phyloP scores from a whole-genome alignment of 108 stramenopile species.

The Cylindrotheca closterium region DNA sequence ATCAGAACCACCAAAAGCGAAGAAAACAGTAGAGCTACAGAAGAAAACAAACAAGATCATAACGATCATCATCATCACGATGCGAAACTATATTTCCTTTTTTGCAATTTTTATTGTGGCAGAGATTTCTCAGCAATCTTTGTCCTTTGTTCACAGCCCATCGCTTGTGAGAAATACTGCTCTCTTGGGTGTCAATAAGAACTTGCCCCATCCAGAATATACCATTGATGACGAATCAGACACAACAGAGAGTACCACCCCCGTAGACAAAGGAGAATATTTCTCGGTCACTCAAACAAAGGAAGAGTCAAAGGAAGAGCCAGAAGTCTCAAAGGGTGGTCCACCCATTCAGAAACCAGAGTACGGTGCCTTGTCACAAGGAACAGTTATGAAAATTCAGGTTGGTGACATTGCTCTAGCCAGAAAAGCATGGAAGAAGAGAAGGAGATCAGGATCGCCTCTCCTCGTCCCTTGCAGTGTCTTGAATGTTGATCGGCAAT shows the following conservation, averaged over 20 bases:
- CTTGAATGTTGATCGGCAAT: conserved; percentile 58
- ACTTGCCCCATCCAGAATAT: neutral
- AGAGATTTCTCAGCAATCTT: too few relatives aligned
- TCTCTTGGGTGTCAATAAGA: too few relatives aligned
- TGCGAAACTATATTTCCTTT: too few relatives aligned
- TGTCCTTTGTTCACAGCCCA: too few relatives aligned
- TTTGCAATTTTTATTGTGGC: too few relatives aligned
- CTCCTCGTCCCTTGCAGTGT: conserved; percentile 79
- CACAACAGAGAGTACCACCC: neutral
- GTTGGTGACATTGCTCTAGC: conserved; percentile 71
- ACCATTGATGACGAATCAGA: neutral
- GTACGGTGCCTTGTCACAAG: conserved; percentile 49
- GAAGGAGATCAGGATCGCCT: conserved; percentile 76
- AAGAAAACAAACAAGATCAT: too few relatives aligned
- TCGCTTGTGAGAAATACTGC: too few relatives aligned
- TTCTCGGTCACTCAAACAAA: neutral
- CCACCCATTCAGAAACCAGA: conserved; percentile 7
- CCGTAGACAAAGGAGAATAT: neutral
- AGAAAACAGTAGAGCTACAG: too few relatives aligned
- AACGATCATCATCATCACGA: too few relatives aligned
- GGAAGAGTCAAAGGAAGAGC: neutral
- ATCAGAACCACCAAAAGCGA: too few relatives aligned
- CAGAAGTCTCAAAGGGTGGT: too few relatives aligned
- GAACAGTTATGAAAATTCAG: conserved; percentile 65
- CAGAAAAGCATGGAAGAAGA: conserved; percentile 90